Conservation (phyloP, 1,284 basidiomycete genomes). For the Ustilago crameri region DNA sequence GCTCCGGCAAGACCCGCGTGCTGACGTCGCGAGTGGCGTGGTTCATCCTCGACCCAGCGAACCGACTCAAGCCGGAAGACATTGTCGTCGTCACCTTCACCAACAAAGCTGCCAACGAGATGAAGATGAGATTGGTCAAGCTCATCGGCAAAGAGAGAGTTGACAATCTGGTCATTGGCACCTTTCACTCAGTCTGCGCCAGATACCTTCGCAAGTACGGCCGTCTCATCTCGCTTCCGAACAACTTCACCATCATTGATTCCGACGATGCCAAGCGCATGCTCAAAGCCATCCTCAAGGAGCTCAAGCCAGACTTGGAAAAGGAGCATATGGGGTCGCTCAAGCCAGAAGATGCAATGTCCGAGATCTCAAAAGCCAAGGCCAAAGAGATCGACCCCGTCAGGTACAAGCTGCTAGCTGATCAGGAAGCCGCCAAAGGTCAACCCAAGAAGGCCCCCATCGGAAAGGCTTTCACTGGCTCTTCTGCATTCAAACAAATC, state of each 20-base stretch:
- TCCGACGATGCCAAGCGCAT: slow-evolving; percentile 82
- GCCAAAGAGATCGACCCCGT: slow-evolving; percentile 72
- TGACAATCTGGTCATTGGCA: slow-evolving; percentile 75
- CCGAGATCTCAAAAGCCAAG: slow-evolving; percentile 83
- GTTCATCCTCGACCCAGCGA: slow-evolving; percentile 53
- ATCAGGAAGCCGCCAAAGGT: slow-evolving; percentile 29
- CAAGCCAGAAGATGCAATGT: slow-evolving; percentile 75
- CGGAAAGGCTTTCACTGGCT: slow-evolving; percentile 18
- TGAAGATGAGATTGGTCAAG: slow-evolving; percentile 78
- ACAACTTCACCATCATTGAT: slow-evolving; percentile 86
- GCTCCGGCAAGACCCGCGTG: slow-evolving; percentile 66
- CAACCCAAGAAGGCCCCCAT: slow-evolving; percentile 14
- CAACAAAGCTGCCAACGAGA: slow-evolving; percentile 90
- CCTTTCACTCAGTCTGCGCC: slow-evolving; percentile 85
- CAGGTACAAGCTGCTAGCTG: slow-evolving; percentile 24
- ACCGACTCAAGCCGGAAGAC: slow-evolving; percentile 54
- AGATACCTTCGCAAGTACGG: slow-evolving; percentile 77
- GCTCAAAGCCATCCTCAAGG: slow-evolving; percentile 75
- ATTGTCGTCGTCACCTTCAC: slow-evolving; percentile 69
- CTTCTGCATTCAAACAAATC: slow-evolving; percentile 27
- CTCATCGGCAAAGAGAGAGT: slow-evolving; percentile 78
- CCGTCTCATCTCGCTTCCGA: slow-evolving; percentile 74
- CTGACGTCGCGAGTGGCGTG: slow-evolving; percentile 64
- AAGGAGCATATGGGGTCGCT: slow-evolving; percentile 73
- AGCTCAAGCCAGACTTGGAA: slow-evolving; percentile 70